phyloP scores from a whole-genome alignment of 2,329 filamentous ascomycete species.

The Apiospora koreana region DNA sequence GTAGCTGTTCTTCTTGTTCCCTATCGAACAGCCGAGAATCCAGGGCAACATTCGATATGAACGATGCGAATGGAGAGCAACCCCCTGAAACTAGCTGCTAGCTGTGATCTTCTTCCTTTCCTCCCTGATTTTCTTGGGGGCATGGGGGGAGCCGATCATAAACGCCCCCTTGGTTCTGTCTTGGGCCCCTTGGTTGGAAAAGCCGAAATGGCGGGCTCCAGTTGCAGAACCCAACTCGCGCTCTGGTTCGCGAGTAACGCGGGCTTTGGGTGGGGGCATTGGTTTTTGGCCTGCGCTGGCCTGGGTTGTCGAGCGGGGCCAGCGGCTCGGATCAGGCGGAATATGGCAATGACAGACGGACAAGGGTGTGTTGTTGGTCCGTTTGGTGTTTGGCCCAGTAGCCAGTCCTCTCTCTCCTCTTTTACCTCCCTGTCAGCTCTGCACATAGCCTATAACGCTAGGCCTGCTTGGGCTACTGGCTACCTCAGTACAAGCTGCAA shows the following conservation, averaged over 20 bases:
- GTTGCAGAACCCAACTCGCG: neutral
- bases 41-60: neutral
- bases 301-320: neutral
- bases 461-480: too few relatives aligned
- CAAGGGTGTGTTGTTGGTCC: neutral
- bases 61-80: neutral
- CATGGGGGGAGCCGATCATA: neutral
- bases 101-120: neutral
- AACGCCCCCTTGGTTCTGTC: neutral
- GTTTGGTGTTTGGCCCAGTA: neutral
- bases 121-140: conserved; percentile 1
- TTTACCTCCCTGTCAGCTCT: too few relatives aligned
- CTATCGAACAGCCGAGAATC: neutral
- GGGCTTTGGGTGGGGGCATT: neutral
- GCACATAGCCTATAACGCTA: neutral
- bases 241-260: conserved; percentile 11
- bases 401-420: neutral
- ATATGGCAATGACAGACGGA: conserved; percentile 6
- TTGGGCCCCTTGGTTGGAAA: conserved; percentile 7
- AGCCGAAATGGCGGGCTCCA: conserved; percentile 12
- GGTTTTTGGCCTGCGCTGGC: neutral
- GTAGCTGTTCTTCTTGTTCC: too few relatives aligned
- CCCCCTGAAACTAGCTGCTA: neutral
- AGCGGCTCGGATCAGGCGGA: conserved; percentile 7
- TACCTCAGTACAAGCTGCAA: neutral